Evolutionary conservation across 225 moss, liverwort and hornwort genomes (phyloP).

Genomic region (Pseudoscleropodium purum): DNA sequence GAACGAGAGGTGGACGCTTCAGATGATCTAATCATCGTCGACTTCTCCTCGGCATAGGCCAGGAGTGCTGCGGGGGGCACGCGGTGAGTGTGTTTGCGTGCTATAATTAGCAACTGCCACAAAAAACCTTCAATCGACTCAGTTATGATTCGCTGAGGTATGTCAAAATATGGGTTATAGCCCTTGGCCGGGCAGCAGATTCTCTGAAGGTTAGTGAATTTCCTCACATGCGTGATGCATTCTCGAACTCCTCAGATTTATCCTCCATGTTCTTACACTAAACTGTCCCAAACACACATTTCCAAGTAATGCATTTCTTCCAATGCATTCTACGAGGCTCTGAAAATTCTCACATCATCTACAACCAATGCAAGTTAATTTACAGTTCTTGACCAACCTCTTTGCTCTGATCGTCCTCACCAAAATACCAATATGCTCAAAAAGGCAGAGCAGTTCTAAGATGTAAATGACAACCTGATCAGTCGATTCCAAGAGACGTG

Average conservation of each 20-base stretch:
- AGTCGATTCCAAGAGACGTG: conserved; percentile 29
- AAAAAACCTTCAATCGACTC: not conserved
- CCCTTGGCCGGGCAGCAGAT: not conserved
- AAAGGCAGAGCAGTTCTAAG: not conserved
- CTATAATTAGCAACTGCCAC: conserved; percentile 52
- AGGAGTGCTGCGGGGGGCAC: conserved; percentile 40
- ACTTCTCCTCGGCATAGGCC: conserved; percentile 18
- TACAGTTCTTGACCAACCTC: not conserved
- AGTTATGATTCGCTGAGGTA: not conserved
- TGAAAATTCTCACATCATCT: not conserved
- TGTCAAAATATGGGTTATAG: not conserved
- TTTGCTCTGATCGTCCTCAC: not conserved
- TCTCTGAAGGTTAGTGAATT: not conserved
- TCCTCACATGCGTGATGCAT: not conserved
- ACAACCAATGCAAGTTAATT: not conserved
- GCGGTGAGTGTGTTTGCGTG: conserved; percentile 51
- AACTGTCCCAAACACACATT: not conserved
- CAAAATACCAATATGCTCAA: not conserved
- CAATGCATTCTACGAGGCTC: not conserved
- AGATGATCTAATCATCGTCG: not conserved
- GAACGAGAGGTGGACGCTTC: conserved; percentile 7
- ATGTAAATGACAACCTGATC: conserved; percentile 35
- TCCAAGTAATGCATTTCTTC: not conserved
- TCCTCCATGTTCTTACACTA: not conserved
- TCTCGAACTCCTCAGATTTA: not conserved